These are phyloP conservation scores for Vigna unguiculata DNA, from an alignment of 306 rosid species.

Conservation along the genomic window DNA sequence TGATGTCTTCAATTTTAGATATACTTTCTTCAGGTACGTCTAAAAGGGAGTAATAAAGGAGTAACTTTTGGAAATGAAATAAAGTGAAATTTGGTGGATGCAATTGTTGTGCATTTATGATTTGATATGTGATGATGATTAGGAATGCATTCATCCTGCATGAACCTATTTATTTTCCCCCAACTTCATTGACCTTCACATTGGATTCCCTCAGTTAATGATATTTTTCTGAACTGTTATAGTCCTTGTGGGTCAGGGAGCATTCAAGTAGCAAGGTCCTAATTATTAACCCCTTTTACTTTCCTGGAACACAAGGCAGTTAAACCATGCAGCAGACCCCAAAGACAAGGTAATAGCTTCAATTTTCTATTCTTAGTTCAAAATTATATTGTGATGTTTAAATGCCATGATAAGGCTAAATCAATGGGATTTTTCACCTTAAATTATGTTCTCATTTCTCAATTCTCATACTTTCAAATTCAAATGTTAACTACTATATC, in stretches of 20 bases:
- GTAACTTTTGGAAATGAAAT: background rate
- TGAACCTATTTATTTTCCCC: conserved; percentile 65
- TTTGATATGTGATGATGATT: conserved; percentile 51
- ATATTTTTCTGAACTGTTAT: conserved; percentile 51
- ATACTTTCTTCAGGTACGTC: background rate
- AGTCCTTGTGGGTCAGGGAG: conserved; percentile 73
- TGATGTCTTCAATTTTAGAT: conserved; percentile 20
- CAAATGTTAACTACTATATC: background rate
- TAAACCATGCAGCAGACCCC: conserved; percentile 88
- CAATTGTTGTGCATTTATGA: conserved; percentile 51
- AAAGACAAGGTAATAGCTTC: conserved; percentile 76
- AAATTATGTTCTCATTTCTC: background rate
- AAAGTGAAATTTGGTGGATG: conserved; percentile 30
- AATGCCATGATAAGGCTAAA: conserved; percentile 6
- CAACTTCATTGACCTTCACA: conserved; percentile 47
- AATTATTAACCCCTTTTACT: conserved; percentile 46
- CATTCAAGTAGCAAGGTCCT: conserved; percentile 63
- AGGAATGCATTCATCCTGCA: conserved; percentile 56
- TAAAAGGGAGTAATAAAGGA: background rate
- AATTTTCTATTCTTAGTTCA: conserved; percentile 39
- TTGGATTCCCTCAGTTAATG: conserved; percentile 73
- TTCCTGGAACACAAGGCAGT: conserved; percentile 42
- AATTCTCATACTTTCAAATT: conserved; percentile 27
- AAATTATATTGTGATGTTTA: conserved; percentile 2
- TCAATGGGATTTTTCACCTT: background rate